Percentiles rank a stretch among this genome's conserved stretches.
Conservation (phyloP, 2,329 filamentous ascomycete genomes). For the Colletotrichum theobromicola region DNA sequence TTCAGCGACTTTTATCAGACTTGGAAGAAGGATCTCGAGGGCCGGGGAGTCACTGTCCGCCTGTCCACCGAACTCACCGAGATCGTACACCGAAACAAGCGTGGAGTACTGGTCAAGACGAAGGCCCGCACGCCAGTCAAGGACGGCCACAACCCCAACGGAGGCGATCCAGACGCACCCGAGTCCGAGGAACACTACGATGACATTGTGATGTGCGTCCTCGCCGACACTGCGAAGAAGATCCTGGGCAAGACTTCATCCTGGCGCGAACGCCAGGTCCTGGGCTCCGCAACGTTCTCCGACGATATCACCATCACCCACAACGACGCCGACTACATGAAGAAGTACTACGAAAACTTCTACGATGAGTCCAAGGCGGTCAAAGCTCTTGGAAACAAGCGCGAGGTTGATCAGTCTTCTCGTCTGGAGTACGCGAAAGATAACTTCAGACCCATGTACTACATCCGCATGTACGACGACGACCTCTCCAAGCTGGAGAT, state of each 20-base stretch:
- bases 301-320: constrained; percentile 73
- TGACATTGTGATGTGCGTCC: constrained; percentile 66
- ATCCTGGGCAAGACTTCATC: constrained; percentile 60
- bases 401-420: constrained; percentile 42
- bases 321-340: constrained; percentile 67
- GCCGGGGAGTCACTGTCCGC: constrained; percentile 58
- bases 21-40: constrained; percentile 58
- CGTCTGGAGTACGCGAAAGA: constrained; percentile 47
- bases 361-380: constrained; percentile 52
- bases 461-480: constrained; percentile 60
- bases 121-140: constrained; percentile 39
- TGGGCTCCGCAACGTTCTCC: constrained; percentile 69
- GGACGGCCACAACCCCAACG: constrained; percentile 34
- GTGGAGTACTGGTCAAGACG: constrained; percentile 55
- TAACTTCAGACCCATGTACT: constrained; percentile 65
- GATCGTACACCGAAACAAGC: constrained; percentile 53
- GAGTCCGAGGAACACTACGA: constrained; percentile 61
- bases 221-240: constrained; percentile 65
- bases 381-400: constrained; percentile 36
- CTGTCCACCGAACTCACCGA: constrained; percentile 60
- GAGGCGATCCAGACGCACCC: constrained; percentile 56
- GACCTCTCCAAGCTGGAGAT: constrained; percentile 64
- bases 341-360: constrained; percentile 67
- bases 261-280: constrained; percentile 65
- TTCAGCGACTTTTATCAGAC: constrained; percentile 62